These are phyloP conservation scores for Podospora pseudoanserina DNA, from an alignment of 495 filamentous ascomycete genomes.

Conservation along the genomic window DNA sequence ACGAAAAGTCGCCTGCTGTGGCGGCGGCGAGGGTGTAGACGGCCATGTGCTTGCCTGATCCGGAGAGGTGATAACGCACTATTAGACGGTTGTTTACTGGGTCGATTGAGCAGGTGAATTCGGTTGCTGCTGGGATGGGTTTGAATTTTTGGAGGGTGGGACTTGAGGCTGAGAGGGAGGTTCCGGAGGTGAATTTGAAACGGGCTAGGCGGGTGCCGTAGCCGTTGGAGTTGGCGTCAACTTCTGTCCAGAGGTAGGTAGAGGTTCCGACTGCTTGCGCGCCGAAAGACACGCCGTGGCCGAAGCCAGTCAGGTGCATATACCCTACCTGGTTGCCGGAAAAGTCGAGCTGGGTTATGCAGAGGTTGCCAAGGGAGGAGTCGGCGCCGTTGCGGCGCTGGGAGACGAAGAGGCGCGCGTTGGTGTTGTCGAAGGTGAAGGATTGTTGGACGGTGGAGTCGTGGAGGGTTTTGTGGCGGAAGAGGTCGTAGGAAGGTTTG, in stretches of 20 bases:
- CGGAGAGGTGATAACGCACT: conserved; percentile 1
- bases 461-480: conserved; percentile 12
- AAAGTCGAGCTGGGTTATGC: conserved; percentile 22
- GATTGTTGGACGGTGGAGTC: conserved; percentile 17
- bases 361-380: conserved; percentile 8
- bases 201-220: neutral
- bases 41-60: conserved; percentile 3
- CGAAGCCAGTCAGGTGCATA: conserved; percentile 14
- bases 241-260: conserved; percentile 12
- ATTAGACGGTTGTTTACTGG: conserved; percentile 5
- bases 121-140: neutral
- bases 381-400: conserved; percentile 16
- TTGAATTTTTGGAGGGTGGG: neutral
- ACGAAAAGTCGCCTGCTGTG: conserved; percentile 15
- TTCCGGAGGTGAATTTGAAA: neutral
- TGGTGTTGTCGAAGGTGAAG: conserved; percentile 18
- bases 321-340: conserved; percentile 10
- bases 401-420: conserved; percentile 18
- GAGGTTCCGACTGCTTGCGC: neutral
- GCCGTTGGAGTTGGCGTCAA: neutral
- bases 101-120: neutral
- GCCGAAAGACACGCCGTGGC: conserved; percentile 2
- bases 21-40: conserved; percentile 1
- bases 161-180: neutral
- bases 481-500: conserved; percentile 18